Evolutionary conservation across 129 eudicot species (phyloP).

Genomic region (Smallanthus sonchifolius): DNA sequence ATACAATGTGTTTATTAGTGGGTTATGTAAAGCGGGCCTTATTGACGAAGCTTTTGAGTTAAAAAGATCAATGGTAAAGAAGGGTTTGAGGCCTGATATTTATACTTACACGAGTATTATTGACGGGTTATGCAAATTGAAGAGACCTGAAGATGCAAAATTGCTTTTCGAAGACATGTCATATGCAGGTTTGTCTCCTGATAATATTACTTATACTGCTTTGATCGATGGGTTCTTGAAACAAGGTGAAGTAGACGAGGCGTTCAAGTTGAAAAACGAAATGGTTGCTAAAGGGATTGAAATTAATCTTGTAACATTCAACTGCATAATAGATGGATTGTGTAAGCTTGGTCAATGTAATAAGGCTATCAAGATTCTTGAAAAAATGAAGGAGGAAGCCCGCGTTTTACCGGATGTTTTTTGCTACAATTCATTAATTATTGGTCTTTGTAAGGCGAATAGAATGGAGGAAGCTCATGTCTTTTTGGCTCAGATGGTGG

Average conservation of each 20-base stretch:
- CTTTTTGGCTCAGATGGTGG: slow-evolving; percentile 30
- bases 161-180: slow-evolving; percentile 58
- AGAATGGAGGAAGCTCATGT: slow-evolving; percentile 35
- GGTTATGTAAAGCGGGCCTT: slow-evolving; percentile 52
- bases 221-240: slow-evolving; percentile 71
- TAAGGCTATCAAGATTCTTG: slow-evolving; percentile 22
- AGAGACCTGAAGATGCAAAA: slow-evolving; percentile 54
- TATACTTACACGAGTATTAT: slow-evolving; percentile 59
- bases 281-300: slow-evolving; percentile 16
- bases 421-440: slow-evolving; percentile 30
- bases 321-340: slow-evolving; percentile 25
- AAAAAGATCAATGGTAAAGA: slow-evolving; percentile 46
- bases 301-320: slow-evolving; percentile 30
- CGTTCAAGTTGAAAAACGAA: slow-evolving; percentile 37
- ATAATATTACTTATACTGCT: slow-evolving; percentile 46
- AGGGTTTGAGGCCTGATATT: slow-evolving; percentile 55
- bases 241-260: slow-evolving; percentile 62
- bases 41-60: slow-evolving; percentile 63
- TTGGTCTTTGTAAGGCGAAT: slow-evolving; percentile 32
- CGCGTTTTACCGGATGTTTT: slow-evolving; percentile 21
- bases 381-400: slow-evolving; percentile 23
- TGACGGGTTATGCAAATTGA: slow-evolving; percentile 58
- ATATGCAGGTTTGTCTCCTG: slow-evolving; percentile 39
- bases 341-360: slow-evolving; percentile 23
- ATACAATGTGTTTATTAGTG: slow-evolving; percentile 56